Percentiles rank a stretch among this genome's conserved stretches.
Evolutionary conservation across 106 monocot species (phyloP).

Genomic region (Vanilla planifolia): DNA sequence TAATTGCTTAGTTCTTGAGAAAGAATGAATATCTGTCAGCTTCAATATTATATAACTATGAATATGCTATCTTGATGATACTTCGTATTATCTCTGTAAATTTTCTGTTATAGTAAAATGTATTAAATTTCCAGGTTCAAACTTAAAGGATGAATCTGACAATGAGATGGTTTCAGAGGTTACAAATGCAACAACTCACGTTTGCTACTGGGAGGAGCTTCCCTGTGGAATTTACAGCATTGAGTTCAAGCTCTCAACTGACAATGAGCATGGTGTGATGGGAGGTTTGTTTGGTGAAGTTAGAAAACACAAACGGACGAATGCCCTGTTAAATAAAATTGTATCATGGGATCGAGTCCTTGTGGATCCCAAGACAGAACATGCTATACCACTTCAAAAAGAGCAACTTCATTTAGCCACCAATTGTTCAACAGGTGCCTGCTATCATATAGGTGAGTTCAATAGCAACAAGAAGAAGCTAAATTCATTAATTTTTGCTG

Average conservation of each 20-base stretch:
- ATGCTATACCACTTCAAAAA: constrained; percentile 4
- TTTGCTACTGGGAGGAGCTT: constrained; percentile 72
- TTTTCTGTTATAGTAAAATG: not conserved
- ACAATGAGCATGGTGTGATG: constrained; percentile 8
- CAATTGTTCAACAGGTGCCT: not conserved
- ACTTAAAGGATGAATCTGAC: constrained; percentile 11
- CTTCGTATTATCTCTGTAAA: constrained; percentile 1
- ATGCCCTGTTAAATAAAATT: constrained; percentile 41
- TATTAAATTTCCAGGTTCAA: constrained; percentile 21
- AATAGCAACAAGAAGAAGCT: no score
- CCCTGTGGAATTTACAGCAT: constrained; percentile 89
- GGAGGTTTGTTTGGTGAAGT: constrained; percentile 30
- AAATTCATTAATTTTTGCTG: no score
- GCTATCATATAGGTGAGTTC: not conserved
- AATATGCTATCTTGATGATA: no score
- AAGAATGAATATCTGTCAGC: no score
- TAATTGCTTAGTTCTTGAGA: not conserved
- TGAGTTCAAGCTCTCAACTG: constrained; percentile 21
- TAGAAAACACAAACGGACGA: constrained; percentile 61
- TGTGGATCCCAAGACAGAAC: constrained; percentile 27
- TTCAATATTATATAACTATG: no score
- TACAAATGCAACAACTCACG: constrained; percentile 1
- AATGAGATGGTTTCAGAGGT: constrained; percentile 18
- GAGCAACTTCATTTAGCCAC: not conserved
- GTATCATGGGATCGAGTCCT: constrained; percentile 68